Evolutionary conservation across 2,329 filamentous ascomycete species (phyloP), one percentile per base, ranked within the genome.

Genomic region (Exophiala lecanii-corni): DNA sequence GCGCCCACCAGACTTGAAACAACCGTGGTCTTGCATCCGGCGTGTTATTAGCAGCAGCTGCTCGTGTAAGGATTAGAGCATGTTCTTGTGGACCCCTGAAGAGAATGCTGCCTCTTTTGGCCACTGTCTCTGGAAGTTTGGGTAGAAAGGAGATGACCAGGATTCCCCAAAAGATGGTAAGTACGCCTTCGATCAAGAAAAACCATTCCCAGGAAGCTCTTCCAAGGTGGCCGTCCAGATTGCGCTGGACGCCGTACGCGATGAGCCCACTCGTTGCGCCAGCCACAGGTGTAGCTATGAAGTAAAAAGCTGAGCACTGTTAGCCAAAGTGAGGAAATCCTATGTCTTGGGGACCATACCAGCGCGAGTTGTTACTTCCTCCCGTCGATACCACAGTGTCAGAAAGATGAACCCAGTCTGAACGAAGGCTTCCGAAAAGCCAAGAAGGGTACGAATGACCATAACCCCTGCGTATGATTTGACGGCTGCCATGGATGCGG

Each of bases 341-440:
- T n/a, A n/a, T n/a, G n/a, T n/a, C n/a, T n/a, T n/a, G n/a, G n/a
- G n/a, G n/a, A n/a, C n/a, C n/a, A n/a, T n/a, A n/a, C n/a, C n/a
- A 10, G 21, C 16, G 2, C 36, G 19, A 6, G 32, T 34, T 12
- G 39, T 26, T 10, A 46, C 7, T 18, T 46, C 43, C 9, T 43
- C 28, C 9, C 17, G 33, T 19, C 20, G 16, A 12, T 43, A 47
- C 39, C 39, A 47, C 19, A 43, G 19, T 4, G 21, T 25, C 4
- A 35, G n/a, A 21, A 38, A 47, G n/a, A 43, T 23, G 26, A 21
- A 43, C 7, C 18, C 33, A 34, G 17, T 36, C 19, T 43, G 20
- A 5, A 43, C 35, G 19, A 47, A 47, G n/a, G 39, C 39, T 36
- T 47, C 39, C 2, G 21, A 26, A 5, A 47, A 26, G 6, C 44